Evolutionary conservation across 2,329 filamentous ascomycete species (phyloP), one percentile per base, ranked within the genome.

Genomic region (Bipolaris sorokiniana): DNA sequence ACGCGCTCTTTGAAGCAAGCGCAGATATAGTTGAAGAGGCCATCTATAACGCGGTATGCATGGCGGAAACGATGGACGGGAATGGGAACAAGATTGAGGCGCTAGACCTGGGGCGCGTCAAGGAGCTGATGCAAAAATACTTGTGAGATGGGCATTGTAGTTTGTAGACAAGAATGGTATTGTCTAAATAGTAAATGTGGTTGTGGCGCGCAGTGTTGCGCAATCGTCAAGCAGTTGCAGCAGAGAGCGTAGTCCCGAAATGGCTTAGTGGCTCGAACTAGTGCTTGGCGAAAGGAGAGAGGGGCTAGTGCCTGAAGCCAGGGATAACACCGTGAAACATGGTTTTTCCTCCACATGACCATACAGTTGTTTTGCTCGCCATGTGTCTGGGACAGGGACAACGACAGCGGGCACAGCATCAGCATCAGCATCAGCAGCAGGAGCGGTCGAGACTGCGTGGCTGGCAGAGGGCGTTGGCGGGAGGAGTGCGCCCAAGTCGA

Each of bases 1-100:
- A 88, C 62, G 80, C 81, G 0, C 71, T 88, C 55, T 86, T 90
- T 56, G 82, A 87, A 68, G 87, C 86, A 1, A 82, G 80, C 2
- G 84, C 84, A 0, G 87, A 90, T 66, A 83, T 83, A 0, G 85
- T 85, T 0, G 86, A 90, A 65, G 87, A 90, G 73, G 82, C 86
- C 1, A 88, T 90, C 52, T 83, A 87, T 60, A 90, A 90, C 68
- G 81, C 83, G 0, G 72, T 89, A 7, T 87, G 81, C 59, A 87
- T 84, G 77, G 85, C 86, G 1, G 82, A 86, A 64, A 84, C 82
- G 0, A 84, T 87, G 78, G 80, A 78, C 1, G 86, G 86, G 0
- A 79, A 82, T 56, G 77, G 80, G 48, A 83, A 81, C 1, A 81
- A 46, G 46, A 67, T 72, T 16, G 74, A 76, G 47, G 76, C 66